Conservation (phyloP, 176 grass and related monocot species). For the Rhynchospora pubera region DNA sequence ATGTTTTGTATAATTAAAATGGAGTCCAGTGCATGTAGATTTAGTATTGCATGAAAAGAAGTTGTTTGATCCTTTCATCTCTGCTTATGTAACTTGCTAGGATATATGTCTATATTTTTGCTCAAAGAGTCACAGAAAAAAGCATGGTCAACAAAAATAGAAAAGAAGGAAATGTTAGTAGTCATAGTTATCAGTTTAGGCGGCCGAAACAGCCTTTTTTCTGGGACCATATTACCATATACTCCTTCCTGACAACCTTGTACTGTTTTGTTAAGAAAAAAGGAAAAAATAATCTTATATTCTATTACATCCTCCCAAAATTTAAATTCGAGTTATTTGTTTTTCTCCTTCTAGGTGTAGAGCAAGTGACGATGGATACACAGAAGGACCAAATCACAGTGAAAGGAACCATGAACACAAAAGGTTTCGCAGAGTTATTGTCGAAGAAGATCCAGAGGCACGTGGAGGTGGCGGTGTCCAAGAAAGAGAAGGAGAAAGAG, state of each 20-base stretch:
- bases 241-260: background rate
- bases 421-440: slow-evolving; percentile 45
- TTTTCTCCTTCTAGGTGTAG: slow-evolving; percentile 29
- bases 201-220: background rate
- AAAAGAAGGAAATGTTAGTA: background rate
- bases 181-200: background rate
- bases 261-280: background rate
- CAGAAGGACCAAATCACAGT: slow-evolving; percentile 61
- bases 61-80: background rate
- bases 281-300: background rate
- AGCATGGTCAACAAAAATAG: background rate
- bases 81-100: background rate
- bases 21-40: background rate
- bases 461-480: slow-evolving; percentile 34
- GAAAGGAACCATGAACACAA: slow-evolving; percentile 60
- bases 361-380: slow-evolving; percentile 43
- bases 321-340: background rate
- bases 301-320: background rate
- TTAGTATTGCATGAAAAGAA: background rate
- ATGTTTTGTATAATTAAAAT: background rate
- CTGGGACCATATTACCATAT: background rate
- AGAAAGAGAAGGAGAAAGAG: slow-evolving; percentile 6
- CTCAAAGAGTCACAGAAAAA: background rate
- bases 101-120: background rate
- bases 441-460: slow-evolving; percentile 34